Evolutionary conservation across 805 yeast genomes (phyloP), one percentile per base, ranked within the genome.

Genomic region (Saturnispora dispora): DNA sequence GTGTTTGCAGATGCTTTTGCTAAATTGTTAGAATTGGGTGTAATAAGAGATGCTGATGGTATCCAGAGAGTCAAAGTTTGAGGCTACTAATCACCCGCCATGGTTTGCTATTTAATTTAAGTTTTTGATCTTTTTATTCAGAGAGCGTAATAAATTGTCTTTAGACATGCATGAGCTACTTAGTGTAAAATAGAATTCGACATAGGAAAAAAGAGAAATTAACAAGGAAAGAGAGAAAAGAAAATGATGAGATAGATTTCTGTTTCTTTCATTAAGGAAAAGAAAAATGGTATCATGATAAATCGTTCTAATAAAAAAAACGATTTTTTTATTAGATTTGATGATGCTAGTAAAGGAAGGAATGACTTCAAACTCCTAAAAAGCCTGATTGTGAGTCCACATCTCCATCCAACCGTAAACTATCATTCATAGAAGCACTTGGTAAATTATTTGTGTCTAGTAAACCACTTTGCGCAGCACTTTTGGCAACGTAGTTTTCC

Each of bases 1-100:
- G 85, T 84, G 60, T 88, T 86, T 66, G 73, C 83, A 3, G 63
- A 66, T 45, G 90, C 81, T 22, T 88, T 82, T 70, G 78, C 73
- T 45, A 86, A 84, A 64, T 65, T 88, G 57, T 59, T 79, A 28
- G 83, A 79, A 52, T 52, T 71, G 13, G 74, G 75, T 0, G 71
- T 69, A n/a, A 55, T 58, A 8, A 58, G 72, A 51, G 69, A 64
- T 53, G 50, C 57, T 1, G 67, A 66, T 58, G 67, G 67, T 9
- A 56, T 62, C 27, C 67, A 67, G 37, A 55, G 67, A 33, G 52
- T 55, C 6, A 66, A 66, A 48, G 36, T 59, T 27, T 65, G 50
- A 43, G 13, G 13, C 28, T 25, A 25, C 8, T 25, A 7, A 25
- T 6, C 6, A 25, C 28, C 18, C 9, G 15, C 40, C 32, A 33